Percentiles rank a stretch among this genome's conserved stretches.
These are phyloP conservation scores for Bipolaris victoriae DNA, from an alignment of 2,329 filamentous ascomycete genomes.

Conservation along the genomic window DNA sequence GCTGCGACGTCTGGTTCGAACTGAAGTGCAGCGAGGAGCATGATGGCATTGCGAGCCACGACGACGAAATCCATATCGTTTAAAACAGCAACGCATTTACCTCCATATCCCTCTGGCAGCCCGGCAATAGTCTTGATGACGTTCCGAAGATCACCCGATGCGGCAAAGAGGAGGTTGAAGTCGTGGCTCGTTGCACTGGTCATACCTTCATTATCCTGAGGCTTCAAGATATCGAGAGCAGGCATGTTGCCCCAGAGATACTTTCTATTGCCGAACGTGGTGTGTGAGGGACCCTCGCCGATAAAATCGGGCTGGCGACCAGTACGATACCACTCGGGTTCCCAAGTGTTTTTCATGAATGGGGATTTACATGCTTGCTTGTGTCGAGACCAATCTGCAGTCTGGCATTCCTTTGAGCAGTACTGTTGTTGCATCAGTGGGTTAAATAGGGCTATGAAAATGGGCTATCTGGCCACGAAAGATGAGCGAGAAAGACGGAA, in stretches of 20 bases:
- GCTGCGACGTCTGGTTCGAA: constrained; percentile 27
- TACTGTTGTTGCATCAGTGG: not conserved
- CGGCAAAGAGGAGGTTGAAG: constrained; percentile 48
- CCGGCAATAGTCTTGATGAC: constrained; percentile 49
- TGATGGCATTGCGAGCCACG: constrained; percentile 50
- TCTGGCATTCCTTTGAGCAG: constrained; percentile 5
- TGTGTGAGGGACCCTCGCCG: too few species aligned
- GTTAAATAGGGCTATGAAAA: not conserved
- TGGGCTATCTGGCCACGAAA: not conserved
- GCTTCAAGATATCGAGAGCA: constrained; percentile 42
- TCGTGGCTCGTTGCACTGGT: constrained; percentile 15
- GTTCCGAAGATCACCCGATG: constrained; percentile 55
- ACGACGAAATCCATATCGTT: constrained; percentile 52
- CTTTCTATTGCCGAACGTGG: not conserved
- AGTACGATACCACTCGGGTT: not conserved
- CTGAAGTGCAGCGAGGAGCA: constrained; percentile 47
- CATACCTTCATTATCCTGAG: constrained; percentile 37
- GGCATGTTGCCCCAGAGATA: not conserved
- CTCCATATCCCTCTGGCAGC: constrained; percentile 40
- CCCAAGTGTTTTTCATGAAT: not conserved
- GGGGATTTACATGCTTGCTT: not conserved
- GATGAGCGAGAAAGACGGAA: not conserved
- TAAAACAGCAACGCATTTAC: constrained; percentile 36
- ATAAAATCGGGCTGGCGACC: not conserved
- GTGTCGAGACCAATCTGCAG: not conserved